Base-by-base conservation (phyloP, 2,329 filamentous ascomycete species). In the Curvularia lunata region DNA sequence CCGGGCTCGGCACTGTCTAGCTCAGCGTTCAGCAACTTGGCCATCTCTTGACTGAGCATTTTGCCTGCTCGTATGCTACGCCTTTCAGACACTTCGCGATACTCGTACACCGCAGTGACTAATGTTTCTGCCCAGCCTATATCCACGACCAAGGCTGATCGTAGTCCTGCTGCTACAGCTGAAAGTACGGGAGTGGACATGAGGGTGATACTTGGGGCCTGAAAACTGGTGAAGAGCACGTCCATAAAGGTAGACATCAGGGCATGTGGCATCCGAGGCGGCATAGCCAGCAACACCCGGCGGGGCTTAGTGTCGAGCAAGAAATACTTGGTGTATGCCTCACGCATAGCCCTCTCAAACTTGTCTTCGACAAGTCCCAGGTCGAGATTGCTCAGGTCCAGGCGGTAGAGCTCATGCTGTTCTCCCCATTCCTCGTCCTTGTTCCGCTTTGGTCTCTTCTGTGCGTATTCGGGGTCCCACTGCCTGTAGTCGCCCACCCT, bases 71-170 rank as follows among this genome's bases (percentile, higher is more conserved):
- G 84, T 13, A 91, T 82, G 38, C 86, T 94, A 52, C 91, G 84
- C 55, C 83, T 85, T 52, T 86, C 86, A 16, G 84, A 82, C 1
- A 97, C 86, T 74, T 96, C 92, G 52, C 91, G 88, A 74, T 92
- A 97, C 77, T 99, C 95, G 72, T 93, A 98, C 6, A 98, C 84
- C 5, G 88, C 90, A 0, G 92, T 96, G 21, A 96, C 86, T 0
- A 89, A 85, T 0, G 93, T 96, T 76, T 98, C 95, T 41, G 88
- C 84, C 95, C 95, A 99, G 42, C 94, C 95, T 59, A 99, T 84
- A 71, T 99, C 92, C 37, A 99, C 83, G 0, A 98, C 86, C 41
- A 99, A 77, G 1, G 89, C 92, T n/a, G 91, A 91, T 13, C 95
- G 87, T 40, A 96, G 80, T 0, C 95, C 95, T 5, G 93, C 92